Base-by-base conservation (phyloP, 257 asterid genomes). In the Buddleja alternifolia region DNA sequence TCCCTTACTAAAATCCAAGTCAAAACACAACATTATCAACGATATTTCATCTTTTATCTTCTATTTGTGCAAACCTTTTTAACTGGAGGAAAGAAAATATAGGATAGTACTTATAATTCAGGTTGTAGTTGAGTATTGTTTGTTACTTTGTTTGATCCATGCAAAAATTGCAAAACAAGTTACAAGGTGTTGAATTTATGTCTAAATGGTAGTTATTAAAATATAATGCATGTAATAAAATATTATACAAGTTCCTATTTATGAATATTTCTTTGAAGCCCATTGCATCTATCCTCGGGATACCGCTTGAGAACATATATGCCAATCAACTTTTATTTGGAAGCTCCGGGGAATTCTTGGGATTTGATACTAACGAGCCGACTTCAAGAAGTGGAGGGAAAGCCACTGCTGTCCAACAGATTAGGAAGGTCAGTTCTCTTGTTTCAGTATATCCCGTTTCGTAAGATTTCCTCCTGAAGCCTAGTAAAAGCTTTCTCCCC, bases 341-440 rank as follows among this genome's bases (percentile, higher is more conserved):
- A 76, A 85, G 86, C 70, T 83, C 92, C 9, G 97, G 97, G 29
- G 92, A 93, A 75, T 93, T 81, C 79, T 24, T 62, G 53, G 97
- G 98, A 10, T 93, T 90, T 37, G 94, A 93, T 66, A 23, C 75
- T 25, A 71, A 86, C 10, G 97, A 88, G 85, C 96, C 90, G n/a
- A 93, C 98, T 46, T 93, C 97, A 72, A 85, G 94, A 67, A 85
- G 94, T 52, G 98, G 96, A 62, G 97, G 97, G 63, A 93, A 93
- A 77, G 92, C 98, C 54, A 69, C 70, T 73, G 98, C 94, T 19
- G 98, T 93, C 76, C 85, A 82, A 76, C 90, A 85, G 52, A 73
- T 93, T 76, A 77, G 90, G 69, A 86, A 90, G 93, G 98, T 90
- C 56, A 56, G 87, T 52, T 32, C 17, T 16, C 10, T 29, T 42